Evolutionary conservation across 768 basidiomycete species (phyloP), one percentile per base, ranked within the genome.

Genomic region (Sporobolomyces pararoseus): DNA sequence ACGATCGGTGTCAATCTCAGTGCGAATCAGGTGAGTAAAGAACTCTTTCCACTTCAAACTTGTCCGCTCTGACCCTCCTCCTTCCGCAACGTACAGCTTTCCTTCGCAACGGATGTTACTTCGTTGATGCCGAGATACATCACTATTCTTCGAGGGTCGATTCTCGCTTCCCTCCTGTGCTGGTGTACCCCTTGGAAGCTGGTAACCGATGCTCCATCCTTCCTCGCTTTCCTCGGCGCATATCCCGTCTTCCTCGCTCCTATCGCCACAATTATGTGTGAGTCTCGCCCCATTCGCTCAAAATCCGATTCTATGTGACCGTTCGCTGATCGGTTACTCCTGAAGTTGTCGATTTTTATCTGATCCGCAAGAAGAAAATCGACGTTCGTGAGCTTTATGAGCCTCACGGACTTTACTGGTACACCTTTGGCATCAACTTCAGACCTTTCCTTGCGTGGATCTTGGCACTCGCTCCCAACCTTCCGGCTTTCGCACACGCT

Each of bases 121-220:
- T 72, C 72, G 21, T 54, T 78, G 7, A 53, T 71, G 10, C 78
- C 78, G 12, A 74, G 75, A 39, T 79, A 76, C 72, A 70, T 79
- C 71, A 75, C 77, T 58, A 79, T 79, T 70, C 65, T 71, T 29
- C 75, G 78, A 27, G 76, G 76, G 2, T 73, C 76, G 37, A 54
- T 78, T 55, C 71, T 79, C 58, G 73, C 75, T 16, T 63, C 76
- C 51, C 68, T 76, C 19, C 46, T 79, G 39, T 76, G 75, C 13
- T 77, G 68, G 65, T 75, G 70, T 27, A 77, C 76, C 37, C 77
- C 77, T 5, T 79, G 78, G 78, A 71, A 75, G 32, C 75, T 79
- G 5, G 71, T 77, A 32, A 66, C 67, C 35, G 67, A 67, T 17
- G 75, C 78, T 2, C 68, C 70, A 0, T 65, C 71, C 50, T 77